These are phyloP conservation scores for Candida lessepsii DNA, from an alignment of 805 yeast species.

Conservation along the genomic window DNA sequence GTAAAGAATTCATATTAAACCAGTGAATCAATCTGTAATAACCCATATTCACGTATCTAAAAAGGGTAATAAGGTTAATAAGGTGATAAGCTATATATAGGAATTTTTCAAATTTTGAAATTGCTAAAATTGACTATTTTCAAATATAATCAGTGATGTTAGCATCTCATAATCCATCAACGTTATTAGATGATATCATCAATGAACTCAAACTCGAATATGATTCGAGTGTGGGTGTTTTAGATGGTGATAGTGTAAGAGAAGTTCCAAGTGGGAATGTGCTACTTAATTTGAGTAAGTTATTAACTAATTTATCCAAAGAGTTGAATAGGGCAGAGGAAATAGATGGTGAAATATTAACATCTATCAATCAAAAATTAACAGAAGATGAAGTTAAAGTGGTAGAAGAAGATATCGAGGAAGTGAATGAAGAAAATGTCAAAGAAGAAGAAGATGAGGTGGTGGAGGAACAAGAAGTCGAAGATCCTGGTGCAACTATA, in stretches of 20 bases:
- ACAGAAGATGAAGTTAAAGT: slow-evolving; percentile 11
- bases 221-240: slow-evolving; percentile 57
- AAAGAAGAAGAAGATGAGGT: slow-evolving; percentile 4
- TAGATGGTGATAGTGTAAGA: slow-evolving; percentile 57
- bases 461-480: background rate
- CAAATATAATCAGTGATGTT: background rate
- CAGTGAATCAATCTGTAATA: background rate
- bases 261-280: slow-evolving; percentile 41
- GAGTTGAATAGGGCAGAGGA: slow-evolving; percentile 36
- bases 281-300: slow-evolving; percentile 44
- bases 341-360: slow-evolving; percentile 21
- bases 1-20: background rate
- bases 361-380: slow-evolving; percentile 11
- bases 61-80: too few species aligned
- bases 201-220: slow-evolving; percentile 52
- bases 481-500: background rate
- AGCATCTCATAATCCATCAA: slow-evolving; percentile 24
- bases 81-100: background rate
- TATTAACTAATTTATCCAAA: slow-evolving; percentile 38
- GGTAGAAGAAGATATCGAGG: slow-evolving; percentile 3
- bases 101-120: background rate
- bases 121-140: background rate
- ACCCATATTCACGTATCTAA: too few species aligned
- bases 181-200: slow-evolving; percentile 50
- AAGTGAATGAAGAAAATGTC: background rate